These are phyloP conservation scores for Sisymbrium irio DNA, from an alignment of 345 rosid species.

Conservation along the genomic window DNA sequence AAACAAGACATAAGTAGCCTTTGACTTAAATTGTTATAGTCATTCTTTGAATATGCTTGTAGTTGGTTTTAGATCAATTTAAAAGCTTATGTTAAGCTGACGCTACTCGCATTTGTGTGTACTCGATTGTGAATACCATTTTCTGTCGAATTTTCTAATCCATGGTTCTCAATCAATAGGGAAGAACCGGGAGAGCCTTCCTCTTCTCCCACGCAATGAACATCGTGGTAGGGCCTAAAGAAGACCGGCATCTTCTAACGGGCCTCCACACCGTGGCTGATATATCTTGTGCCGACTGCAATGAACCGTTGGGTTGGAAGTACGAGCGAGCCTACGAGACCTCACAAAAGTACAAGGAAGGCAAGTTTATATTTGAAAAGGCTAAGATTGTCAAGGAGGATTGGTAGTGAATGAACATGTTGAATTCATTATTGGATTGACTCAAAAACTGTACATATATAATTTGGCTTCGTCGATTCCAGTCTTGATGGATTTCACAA, in stretches of 20 bases:
- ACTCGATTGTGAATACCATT: not conserved
- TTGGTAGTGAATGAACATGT: conserved; percentile 45
- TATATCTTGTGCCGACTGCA: conserved; percentile 66
- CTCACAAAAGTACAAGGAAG: conserved; percentile 83
- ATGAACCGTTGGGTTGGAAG: conserved; percentile 79
- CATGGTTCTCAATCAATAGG: conserved; percentile 36
- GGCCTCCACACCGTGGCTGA: conserved; percentile 93
- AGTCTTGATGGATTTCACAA: conserved; percentile 24
- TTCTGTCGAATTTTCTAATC: not conserved
- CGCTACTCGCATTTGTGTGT: not conserved
- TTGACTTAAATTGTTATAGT: not conserved
- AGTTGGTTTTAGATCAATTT: not conserved
- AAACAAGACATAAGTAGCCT: not conserved
- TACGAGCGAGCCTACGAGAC: conserved; percentile 73
- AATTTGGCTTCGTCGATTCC: conserved; percentile 17
- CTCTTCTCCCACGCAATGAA: conserved; percentile 88
- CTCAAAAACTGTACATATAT: conserved; percentile 28
- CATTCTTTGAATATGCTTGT: not conserved
- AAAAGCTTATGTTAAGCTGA: not conserved
- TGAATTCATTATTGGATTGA: conserved; percentile 30
- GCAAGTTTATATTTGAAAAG: conserved; percentile 85
- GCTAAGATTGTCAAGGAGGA: conserved; percentile 69
- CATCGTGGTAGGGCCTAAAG: conserved; percentile 60
- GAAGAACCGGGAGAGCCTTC: conserved; percentile 84
- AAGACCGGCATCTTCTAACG: conserved; percentile 67